Conservation (phyloP, 768 basidiomycete genomes). For the Termitomyces sp. region DNA sequence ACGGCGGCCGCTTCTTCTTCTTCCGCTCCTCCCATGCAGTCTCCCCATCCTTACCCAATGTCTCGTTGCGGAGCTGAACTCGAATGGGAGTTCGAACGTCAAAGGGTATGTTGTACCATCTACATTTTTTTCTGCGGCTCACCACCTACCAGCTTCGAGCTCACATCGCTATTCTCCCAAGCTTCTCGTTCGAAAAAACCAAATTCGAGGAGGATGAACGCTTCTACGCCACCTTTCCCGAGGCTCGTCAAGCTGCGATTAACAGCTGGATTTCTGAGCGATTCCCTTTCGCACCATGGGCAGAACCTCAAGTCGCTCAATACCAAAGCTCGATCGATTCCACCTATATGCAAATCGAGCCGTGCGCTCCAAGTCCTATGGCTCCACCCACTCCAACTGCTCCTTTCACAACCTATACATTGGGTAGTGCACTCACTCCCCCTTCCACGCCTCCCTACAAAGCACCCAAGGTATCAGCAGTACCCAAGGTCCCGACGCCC, state of each 20-base stretch:
- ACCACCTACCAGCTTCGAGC: not conserved
- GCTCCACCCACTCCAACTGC: not conserved
- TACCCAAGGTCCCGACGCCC: not conserved
- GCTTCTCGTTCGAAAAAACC: slow-evolving; percentile 10
- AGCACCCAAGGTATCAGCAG: not conserved
- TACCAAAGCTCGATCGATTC: not conserved
- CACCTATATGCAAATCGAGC: not conserved
- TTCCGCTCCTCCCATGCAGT: not conserved
- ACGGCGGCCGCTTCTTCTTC: not conserved
- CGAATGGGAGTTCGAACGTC: slow-evolving; percentile 7
- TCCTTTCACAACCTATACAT: not conserved
- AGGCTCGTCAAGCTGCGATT: slow-evolving; percentile 12
- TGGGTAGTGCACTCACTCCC: not conserved
- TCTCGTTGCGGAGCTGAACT: slow-evolving; percentile 4
- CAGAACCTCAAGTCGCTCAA: not conserved
- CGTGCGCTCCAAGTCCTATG: not conserved
- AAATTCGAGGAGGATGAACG: slow-evolving; percentile 13
- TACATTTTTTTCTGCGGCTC: not conserved
- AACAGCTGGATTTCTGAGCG: slow-evolving; percentile 9
- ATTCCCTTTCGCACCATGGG: not conserved
- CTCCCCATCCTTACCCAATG: not conserved
- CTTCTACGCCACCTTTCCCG: slow-evolving; percentile 15
- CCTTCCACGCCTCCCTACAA: not conserved
- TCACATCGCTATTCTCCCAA: not conserved
- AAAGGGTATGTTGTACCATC: not conserved